Evolutionary conservation across 2,329 filamentous ascomycete genomes (phyloP).

Genomic region (Alternaria ethzedia): DNA sequence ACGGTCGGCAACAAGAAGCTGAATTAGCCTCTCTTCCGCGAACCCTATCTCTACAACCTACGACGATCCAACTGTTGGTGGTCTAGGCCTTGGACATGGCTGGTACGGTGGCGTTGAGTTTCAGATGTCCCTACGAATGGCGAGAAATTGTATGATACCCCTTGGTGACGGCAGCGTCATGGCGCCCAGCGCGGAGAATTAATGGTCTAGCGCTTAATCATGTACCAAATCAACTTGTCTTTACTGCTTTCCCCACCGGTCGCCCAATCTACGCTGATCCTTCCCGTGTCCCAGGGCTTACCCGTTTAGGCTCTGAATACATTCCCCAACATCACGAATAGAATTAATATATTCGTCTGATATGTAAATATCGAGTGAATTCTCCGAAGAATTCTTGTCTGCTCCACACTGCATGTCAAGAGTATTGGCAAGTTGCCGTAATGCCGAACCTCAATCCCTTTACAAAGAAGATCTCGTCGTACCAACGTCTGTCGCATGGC

Average conservation of each 20-base stretch:
- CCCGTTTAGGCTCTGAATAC: conserved; percentile 7
- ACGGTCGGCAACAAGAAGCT: conserved; percentile 47
- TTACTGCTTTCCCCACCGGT: neutral
- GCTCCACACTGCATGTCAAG: neutral
- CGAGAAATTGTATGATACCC: conserved; percentile 8
- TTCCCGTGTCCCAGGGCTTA: conserved; percentile 1
- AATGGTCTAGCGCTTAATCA: neutral
- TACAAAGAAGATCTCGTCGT: neutral
- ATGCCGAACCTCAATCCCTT: conserved; percentile 11
- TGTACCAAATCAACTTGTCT: neutral
- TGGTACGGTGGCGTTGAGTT: neutral
- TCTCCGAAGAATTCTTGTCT: neutral
- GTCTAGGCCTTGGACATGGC: neutral
- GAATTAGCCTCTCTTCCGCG: conserved; percentile 27
- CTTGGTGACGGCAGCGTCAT: neutral
- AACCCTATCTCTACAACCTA: neutral
- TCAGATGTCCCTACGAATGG: neutral
- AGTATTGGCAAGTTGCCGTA: neutral
- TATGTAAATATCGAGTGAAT: neutral
- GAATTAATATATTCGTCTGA: neutral
- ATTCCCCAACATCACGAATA: neutral
- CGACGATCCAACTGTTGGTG: neutral
- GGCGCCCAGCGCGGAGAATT: neutral
- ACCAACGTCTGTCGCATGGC: conserved; percentile 1
- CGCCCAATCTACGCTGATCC: neutral